phyloP scores from a whole-genome alignment of 192 early-diverging fungal genomes.

The Coemansia sp. region DNA sequence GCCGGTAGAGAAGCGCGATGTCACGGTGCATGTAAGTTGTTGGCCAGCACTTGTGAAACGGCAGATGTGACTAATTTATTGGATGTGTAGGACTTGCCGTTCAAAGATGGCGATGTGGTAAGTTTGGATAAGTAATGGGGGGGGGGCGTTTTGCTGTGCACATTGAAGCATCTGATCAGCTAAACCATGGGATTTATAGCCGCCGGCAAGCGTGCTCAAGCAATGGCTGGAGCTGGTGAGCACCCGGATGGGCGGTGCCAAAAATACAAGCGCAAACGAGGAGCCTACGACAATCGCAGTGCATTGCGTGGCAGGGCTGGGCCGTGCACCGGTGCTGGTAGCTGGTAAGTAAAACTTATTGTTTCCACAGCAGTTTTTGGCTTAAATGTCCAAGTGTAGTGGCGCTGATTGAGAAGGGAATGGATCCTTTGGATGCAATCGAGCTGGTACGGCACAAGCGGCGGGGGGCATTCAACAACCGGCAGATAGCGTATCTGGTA shows the following conservation, averaged over 20 bases:
- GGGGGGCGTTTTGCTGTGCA: neutral
- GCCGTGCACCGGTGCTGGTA: slow-evolving; percentile 90
- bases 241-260: slow-evolving; percentile 45
- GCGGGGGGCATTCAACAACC: slow-evolving; percentile 77
- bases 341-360: slow-evolving; percentile 42
- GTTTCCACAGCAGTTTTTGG: too few relatives aligned
- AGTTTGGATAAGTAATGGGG: neutral
- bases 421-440: slow-evolving; percentile 73
- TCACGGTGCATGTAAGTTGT: slow-evolving; percentile 65
- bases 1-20: slow-evolving; percentile 58
- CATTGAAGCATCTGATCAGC: too few relatives aligned
- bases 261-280: neutral
- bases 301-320: slow-evolving; percentile 94
- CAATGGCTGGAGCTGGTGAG: slow-evolving; percentile 69
- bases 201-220: slow-evolving; percentile 52
- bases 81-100: slow-evolving; percentile 69
- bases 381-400: slow-evolving; percentile 47
- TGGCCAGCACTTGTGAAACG: neutral
- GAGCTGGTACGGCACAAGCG: slow-evolving; percentile 71
- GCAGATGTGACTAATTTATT: neutral
- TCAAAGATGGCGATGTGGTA: slow-evolving; percentile 82
- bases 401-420: slow-evolving; percentile 74
- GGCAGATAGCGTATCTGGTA: slow-evolving; percentile 68
- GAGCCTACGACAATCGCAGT: slow-evolving; percentile 73
- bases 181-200: slow-evolving; percentile 4